A percentile compares a stretch with the other conserved stretches of the same genome.
phyloP scores from a whole-genome alignment of 192 early-diverging fungal species.

The Coemansia sp. region DNA sequence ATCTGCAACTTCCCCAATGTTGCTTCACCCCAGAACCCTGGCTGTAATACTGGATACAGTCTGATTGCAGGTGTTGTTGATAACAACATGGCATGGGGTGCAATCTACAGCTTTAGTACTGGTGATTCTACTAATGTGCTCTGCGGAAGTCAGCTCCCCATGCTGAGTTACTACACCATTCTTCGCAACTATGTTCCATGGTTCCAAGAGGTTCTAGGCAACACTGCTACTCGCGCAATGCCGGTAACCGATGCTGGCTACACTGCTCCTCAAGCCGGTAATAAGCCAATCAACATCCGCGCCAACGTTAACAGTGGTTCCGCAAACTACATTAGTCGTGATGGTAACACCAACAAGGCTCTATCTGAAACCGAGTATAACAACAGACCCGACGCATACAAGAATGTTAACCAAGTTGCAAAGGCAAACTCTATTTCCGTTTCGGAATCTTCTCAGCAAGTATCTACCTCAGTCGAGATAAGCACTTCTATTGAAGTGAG shows the following conservation, averaged over 20 bases:
- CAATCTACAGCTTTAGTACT: constrained; percentile 25
- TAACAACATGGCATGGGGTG: constrained; percentile 1
- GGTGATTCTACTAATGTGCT: constrained; percentile 11
- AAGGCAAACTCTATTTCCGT: background rate
- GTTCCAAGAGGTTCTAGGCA: background rate
- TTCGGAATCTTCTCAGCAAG: background rate
- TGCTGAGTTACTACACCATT: constrained; percentile 27
- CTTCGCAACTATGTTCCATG: constrained; percentile 32
- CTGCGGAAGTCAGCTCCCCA: constrained; percentile 5
- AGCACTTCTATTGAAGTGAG: background rate
- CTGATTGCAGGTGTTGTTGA: constrained; percentile 9
- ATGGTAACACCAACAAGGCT: background rate
- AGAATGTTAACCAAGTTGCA: background rate
- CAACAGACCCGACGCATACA: background rate
- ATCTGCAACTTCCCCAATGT: constrained; percentile 17
- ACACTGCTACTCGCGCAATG: background rate
- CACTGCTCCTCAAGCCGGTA: background rate
- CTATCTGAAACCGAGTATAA: no score
- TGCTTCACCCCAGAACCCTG: constrained; percentile 1
- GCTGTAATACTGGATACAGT: constrained; percentile 25
- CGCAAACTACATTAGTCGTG: no score
- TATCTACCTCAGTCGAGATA: background rate
- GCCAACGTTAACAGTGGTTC: no score
- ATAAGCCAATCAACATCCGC: no score
- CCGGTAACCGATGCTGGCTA: background rate